phyloP scores from a whole-genome alignment of 306 rosid species.

The barrel medic (Medicago truncatula) region DNA sequence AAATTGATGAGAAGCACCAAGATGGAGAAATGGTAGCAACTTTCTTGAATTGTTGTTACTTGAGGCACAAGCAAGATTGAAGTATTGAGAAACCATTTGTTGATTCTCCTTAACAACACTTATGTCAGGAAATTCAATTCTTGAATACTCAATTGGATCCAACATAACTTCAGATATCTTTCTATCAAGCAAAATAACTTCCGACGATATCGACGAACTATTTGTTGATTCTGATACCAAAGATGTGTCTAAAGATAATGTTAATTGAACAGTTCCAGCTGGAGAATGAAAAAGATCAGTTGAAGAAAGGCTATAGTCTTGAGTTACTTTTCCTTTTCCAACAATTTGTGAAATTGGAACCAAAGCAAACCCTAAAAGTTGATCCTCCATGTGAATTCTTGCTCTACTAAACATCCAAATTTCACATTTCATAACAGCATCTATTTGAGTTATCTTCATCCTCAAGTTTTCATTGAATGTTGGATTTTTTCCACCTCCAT shows the following conservation, averaged over 20 bases:
- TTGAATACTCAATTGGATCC: constrained; percentile 76
- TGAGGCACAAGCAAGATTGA: constrained; percentile 49
- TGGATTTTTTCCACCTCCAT: constrained; percentile 86
- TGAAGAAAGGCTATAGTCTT: constrained; percentile 82
- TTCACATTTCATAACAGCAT: constrained; percentile 87
- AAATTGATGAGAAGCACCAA: constrained; percentile 61
- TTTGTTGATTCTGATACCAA: constrained; percentile 50
- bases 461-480: constrained; percentile 77
- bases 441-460: constrained; percentile 70
- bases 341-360: constrained; percentile 71
- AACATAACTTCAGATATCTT: constrained; percentile 57
- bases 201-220: constrained; percentile 83
- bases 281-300: constrained; percentile 97
- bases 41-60: constrained; percentile 35
- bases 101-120: constrained; percentile 73
- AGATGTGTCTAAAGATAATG: constrained; percentile 60
- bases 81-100: constrained; percentile 84
- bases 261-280: constrained; percentile 83
- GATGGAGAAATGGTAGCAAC: constrained; percentile 75
- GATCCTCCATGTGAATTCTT: constrained; percentile 82
- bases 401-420: constrained; percentile 94
- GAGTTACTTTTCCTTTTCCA: constrained; percentile 72
- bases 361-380: constrained; percentile 86
- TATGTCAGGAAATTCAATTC: constrained; percentile 88
- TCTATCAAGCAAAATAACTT: constrained; percentile 77